Percentiles rank a stretch among this genome's conserved stretches.
These are phyloP conservation scores for Gossypium trilobum DNA, from an alignment of 441 rosid species.

Conservation along the genomic window DNA sequence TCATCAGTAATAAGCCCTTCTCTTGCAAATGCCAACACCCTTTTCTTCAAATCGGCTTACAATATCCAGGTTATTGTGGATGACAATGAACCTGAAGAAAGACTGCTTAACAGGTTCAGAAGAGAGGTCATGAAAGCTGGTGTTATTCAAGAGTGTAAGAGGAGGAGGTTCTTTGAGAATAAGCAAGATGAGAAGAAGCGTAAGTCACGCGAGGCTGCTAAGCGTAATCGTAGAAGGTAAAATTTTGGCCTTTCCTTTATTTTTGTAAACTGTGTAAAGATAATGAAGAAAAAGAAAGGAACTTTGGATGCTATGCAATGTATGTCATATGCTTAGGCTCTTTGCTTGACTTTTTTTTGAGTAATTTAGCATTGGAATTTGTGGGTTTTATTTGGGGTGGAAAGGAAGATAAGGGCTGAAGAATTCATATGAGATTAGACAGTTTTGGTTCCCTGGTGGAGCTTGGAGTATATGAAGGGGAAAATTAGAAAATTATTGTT, in stretches of 20 bases:
- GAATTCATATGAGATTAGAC: neutral
- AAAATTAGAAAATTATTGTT: neutral
- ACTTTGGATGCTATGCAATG: neutral
- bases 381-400: neutral
- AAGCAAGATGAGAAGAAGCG: conserved; percentile 74
- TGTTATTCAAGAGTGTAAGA: conserved; percentile 61
- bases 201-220: conserved; percentile 74
- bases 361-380: neutral
- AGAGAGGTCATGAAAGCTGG: conserved; percentile 88
- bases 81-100: conserved; percentile 73
- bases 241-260: neutral
- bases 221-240: conserved; percentile 64
- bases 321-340: neutral
- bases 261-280: neutral
- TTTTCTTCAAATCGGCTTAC: conserved; percentile 56
- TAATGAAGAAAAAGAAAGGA: neutral
- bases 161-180: conserved; percentile 65
- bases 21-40: conserved; percentile 51
- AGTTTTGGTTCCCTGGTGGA: neutral
- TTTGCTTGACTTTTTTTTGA: neutral
- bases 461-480: neutral
- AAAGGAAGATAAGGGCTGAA: neutral
- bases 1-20: conserved; percentile 56
- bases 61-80: conserved; percentile 73
- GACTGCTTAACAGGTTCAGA: conserved; percentile 60